Percentiles rank a stretch among this genome's conserved stretches.
Conservation (phyloP, 306 rosid genomes). For the Malus sieversii region DNA sequence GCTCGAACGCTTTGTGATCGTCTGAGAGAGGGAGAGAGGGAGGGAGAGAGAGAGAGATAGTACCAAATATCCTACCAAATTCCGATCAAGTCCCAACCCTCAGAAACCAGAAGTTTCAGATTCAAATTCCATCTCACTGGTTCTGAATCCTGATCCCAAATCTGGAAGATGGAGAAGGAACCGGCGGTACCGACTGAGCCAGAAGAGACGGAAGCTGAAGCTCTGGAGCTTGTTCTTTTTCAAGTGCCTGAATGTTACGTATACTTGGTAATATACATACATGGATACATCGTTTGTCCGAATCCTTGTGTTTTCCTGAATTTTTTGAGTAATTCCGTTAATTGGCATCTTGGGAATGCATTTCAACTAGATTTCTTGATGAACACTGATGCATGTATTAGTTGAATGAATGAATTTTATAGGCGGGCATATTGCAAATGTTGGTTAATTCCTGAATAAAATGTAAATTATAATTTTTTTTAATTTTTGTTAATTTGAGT, state of each 20-base stretch:
- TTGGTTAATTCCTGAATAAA: not conserved
- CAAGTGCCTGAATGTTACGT: conserved; percentile 95
- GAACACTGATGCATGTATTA: not conserved
- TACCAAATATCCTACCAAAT: conserved; percentile 5
- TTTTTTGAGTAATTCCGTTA: not conserved
- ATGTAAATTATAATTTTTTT: not conserved
- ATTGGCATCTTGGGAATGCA: conserved; percentile 17
- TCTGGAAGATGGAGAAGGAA: conserved; percentile 54
- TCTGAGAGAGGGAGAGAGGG: not conserved
- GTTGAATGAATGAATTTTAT: not conserved
- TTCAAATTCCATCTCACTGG: conserved; percentile 11
- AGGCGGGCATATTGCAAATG: not conserved
- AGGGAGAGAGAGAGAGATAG: not conserved
- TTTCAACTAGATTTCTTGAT: not conserved
- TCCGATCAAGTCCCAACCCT: conserved; percentile 7
- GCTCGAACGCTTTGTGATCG: not conserved
- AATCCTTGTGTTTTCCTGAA: not conserved
- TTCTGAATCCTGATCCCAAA: conserved; percentile 8
- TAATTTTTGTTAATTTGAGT: not conserved
- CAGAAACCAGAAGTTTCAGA: conserved; percentile 5
- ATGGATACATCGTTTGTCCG: not conserved
- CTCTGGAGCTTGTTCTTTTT: conserved; percentile 80
- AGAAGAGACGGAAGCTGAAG: conserved; percentile 42
- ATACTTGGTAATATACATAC: conserved; percentile 43
- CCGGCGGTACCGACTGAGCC: conserved; percentile 33